Evolutionary conservation across 2,329 filamentous ascomycete genomes (phyloP).

Genomic region (Epichloe gansuensis): DNA sequence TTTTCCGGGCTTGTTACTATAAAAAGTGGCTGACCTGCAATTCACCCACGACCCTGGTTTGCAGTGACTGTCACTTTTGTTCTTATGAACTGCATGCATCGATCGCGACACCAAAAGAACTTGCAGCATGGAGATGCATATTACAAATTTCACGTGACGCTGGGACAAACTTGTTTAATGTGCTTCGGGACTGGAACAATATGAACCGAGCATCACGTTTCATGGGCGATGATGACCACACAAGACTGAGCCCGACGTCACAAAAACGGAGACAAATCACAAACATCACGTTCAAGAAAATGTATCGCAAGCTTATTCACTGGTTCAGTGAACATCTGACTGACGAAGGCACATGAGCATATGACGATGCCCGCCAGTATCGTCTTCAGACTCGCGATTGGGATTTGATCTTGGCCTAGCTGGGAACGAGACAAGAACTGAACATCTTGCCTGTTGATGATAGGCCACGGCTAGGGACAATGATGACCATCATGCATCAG

Average conservation of each 20-base stretch:
- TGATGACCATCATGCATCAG: background rate
- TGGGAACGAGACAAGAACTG: background rate
- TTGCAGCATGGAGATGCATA: background rate
- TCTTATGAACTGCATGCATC: constrained; percentile 1
- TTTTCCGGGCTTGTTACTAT: too few species aligned
- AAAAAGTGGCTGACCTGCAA: too few species aligned
- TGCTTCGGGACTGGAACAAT: background rate
- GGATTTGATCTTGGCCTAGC: background rate
- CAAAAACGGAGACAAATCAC: background rate
- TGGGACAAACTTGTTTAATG: background rate
- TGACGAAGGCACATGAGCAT: background rate
- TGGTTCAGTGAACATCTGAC: background rate
- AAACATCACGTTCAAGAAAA: background rate
- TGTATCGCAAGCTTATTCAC: background rate
- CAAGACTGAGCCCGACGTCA: background rate
- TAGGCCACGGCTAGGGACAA: background rate
- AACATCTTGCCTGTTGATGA: background rate
- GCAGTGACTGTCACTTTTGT: too few species aligned
- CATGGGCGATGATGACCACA: background rate
- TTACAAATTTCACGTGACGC: background rate
- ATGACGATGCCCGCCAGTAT: background rate
- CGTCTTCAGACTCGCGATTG: background rate
- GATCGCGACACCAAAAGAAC: background rate
- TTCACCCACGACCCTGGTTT: too few species aligned
- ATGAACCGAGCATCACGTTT: background rate